Evolutionary conservation across 345 rosid genomes (phyloP), one percentile per base, ranked within the genome.

Genomic region (Syzygium grande): DNA sequence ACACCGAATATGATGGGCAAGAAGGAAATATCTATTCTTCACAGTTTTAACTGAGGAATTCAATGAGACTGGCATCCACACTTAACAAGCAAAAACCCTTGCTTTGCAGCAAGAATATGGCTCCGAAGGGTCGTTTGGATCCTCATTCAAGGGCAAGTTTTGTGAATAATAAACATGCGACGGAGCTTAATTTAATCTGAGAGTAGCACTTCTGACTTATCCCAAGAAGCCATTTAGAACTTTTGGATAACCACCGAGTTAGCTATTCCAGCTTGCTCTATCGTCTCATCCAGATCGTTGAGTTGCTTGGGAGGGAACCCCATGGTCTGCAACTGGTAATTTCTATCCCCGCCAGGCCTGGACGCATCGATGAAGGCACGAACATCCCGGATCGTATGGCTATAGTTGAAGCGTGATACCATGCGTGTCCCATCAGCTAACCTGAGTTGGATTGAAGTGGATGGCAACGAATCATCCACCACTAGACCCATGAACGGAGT

Each of bases 281-380:
- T 94, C n/a, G 98, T 95, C 92, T 94, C 98, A 89, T 93, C 93
- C 85, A 90, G 91, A 63, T 98, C 94, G 5, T 89, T 90, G 83
- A 98, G 95, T 56, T 92, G 97, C 86, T 92, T 94, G 84, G 99
- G 99, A 89, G 99, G 99, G 89, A 98, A 98, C 29, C 99, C 98
- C 99, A 96, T 96, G 16, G 96, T 93, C 90, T 93, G 95, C 88
- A 98, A 91, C 89, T 92, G 98, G 88, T 96, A 98, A 78, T 94
- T 92, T 90, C 93, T 91, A 6, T 91, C 88, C 38, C 98, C 94
- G 2, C 95, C 96, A 1, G 97, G 95, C 87, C 97, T 92, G 22
- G 99, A 95, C 9, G 99, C 99, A 12, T 94, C 95, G 6, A 98
- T 96, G 94, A 95, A 95, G n/a, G 91, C 94, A 61, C 94, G 96